Percentiles rank a stretch among this genome's conserved stretches.
Conservation (phyloP, 257 asterid species). For the Ilex asprella region DNA sequence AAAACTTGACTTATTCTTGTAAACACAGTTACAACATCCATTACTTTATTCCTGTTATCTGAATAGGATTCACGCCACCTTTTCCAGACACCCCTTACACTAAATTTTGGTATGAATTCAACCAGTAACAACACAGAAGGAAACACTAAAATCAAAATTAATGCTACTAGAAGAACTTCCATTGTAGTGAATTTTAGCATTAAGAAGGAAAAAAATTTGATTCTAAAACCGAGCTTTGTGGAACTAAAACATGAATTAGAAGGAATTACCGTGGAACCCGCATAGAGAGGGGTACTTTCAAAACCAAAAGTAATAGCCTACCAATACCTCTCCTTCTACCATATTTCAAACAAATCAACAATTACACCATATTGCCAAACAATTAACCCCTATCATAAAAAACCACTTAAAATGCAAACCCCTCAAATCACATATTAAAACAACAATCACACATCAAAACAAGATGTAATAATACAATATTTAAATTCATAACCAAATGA, state of each 20-base stretch:
- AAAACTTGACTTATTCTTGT: constrained; percentile 62
- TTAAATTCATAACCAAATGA: too few relatives aligned
- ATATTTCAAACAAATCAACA: too few relatives aligned
- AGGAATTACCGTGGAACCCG: constrained; percentile 68
- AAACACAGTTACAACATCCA: constrained; percentile 70
- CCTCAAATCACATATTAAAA: too few relatives aligned
- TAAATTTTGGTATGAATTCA: constrained; percentile 88
- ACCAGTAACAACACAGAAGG: constrained; percentile 37
- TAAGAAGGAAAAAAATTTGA: neutral
- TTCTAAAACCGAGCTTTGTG: neutral
- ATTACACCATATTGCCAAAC: too few relatives aligned
- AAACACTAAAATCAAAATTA: constrained; percentile 2
- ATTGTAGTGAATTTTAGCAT: neutral
- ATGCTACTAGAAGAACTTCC: constrained; percentile 7
- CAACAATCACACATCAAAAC: too few relatives aligned
- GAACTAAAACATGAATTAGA: constrained; percentile 9
- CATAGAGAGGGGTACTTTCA: constrained; percentile 85
- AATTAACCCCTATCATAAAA: too few relatives aligned
- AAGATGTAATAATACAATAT: too few relatives aligned
- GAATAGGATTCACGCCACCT: constrained; percentile 96
- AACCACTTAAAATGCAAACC: too few relatives aligned
- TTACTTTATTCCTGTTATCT: constrained; percentile 40
- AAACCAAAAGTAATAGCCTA: too few relatives aligned
- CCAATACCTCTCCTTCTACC: too few relatives aligned
- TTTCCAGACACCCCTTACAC: constrained; percentile 97